These are phyloP conservation scores for Xylariomycetidae sp. DNA, from an alignment of 2,329 filamentous ascomycete species.

Conservation along the genomic window DNA sequence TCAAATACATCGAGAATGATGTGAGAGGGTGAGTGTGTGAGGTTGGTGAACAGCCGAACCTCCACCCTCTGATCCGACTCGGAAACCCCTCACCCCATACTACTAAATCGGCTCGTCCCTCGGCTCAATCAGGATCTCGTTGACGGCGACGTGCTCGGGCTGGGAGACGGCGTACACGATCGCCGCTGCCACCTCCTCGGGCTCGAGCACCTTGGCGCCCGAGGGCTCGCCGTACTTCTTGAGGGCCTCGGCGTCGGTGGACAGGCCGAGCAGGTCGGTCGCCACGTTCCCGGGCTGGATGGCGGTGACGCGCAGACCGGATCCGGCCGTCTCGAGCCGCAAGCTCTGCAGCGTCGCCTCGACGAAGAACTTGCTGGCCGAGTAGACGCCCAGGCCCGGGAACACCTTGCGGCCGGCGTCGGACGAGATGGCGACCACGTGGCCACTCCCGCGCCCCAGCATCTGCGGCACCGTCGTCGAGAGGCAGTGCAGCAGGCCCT, in stretches of 20 bases:
- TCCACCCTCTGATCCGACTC: too few relatives aligned
- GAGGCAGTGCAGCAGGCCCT: conserved; percentile 71
- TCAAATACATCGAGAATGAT: too few relatives aligned
- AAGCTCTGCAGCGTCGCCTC: conserved; percentile 74
- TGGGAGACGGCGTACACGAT: conserved; percentile 73
- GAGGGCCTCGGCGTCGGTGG: conserved; percentile 69
- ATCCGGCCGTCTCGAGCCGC: conserved; percentile 70
- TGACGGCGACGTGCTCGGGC: conserved; percentile 71
- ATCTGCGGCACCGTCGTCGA: conserved; percentile 66
- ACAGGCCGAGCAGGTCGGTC: conserved; percentile 70
- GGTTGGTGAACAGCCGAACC: too few relatives aligned
- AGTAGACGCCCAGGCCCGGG: conserved; percentile 77
- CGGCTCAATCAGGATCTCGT: conserved; percentile 76
- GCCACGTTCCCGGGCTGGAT: conserved; percentile 75
- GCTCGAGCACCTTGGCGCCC: conserved; percentile 69
- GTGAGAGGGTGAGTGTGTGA: too few relatives aligned
- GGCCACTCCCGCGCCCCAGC: conserved; percentile 63
- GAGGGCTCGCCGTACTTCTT: conserved; percentile 74
- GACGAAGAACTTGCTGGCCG: conserved; percentile 80
- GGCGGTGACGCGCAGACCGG: conserved; percentile 66
- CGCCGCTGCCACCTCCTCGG: conserved; percentile 66
- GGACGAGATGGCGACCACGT: conserved; percentile 77
- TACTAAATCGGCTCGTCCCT: conserved; percentile 73
- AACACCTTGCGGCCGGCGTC: conserved; percentile 80
- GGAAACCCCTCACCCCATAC: too few relatives aligned